Percentiles rank a stretch among this genome's conserved stretches.
Conservation (phyloP, 192 early-diverging fungal genomes). For the Podila clonocystis region DNA sequence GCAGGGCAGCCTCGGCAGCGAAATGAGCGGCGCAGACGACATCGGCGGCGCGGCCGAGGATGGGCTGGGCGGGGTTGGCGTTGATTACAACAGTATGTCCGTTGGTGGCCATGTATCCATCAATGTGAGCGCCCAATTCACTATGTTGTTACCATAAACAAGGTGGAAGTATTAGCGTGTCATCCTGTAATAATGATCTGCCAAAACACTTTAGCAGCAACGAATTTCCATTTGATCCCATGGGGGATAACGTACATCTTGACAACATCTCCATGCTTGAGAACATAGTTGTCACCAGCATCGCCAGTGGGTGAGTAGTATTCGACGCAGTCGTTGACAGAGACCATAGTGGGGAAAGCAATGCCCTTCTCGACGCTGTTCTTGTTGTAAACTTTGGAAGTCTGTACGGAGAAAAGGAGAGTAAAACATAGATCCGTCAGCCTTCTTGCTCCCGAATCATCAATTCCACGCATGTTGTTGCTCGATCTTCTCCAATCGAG, state of each 20-base stretch:
- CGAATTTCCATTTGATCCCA: not conserved
- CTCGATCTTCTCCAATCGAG: not conserved
- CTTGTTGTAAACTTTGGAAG: constrained; percentile 68
- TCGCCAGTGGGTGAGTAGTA: constrained; percentile 78
- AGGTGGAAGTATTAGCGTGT: not conserved
- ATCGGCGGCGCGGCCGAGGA: constrained; percentile 77
- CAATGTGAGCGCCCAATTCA: constrained; percentile 91
- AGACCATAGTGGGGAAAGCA: constrained; percentile 87
- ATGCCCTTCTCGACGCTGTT: constrained; percentile 71
- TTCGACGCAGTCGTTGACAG: constrained; percentile 81
- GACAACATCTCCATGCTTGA: constrained; percentile 85
- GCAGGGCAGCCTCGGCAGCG: constrained; percentile 82
- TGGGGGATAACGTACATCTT: constrained; percentile 71
- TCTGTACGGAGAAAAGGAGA: constrained; percentile 42
- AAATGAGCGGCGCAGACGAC: constrained; percentile 85
- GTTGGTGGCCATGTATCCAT: constrained; percentile 88
- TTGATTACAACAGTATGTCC: constrained; percentile 86
- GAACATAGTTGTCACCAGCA: constrained; percentile 62
- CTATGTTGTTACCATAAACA: constrained; percentile 28
- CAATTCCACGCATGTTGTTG: not conserved
- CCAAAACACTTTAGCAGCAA: not conserved
- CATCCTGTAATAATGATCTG: too few species aligned
- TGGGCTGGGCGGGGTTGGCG: constrained; percentile 63
- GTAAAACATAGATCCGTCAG: not conserved
- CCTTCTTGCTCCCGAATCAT: not conserved